Evolutionary conservation across 371 early-diverging fungal species (phyloP), one percentile per base, ranked within the genome.

Genomic region (Mortierella sp.): DNA sequence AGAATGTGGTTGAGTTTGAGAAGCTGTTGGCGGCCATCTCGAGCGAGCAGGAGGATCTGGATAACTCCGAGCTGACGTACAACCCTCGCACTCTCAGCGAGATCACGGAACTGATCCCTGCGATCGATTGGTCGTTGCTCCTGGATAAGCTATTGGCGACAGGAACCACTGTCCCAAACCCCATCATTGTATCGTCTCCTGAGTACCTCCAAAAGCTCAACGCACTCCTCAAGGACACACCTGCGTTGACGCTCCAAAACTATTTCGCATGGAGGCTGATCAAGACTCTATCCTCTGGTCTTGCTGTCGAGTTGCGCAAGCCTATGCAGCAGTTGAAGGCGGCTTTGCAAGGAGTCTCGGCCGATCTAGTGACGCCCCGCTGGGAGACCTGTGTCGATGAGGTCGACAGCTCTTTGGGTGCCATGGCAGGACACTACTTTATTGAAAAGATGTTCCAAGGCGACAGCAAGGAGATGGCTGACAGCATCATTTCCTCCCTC

Each of bases 1-100:
- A 88, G 38, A 81, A 88, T 14, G 84, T 91, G 54, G 89, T 94
- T 57, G 90, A 84, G 14, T 91, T 94, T 74, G 94, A 94, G 79
- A 89, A 74, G 8, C 68, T 84, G 31, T 60, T 94, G 57, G 94
- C 94, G 0, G 79, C 74, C 28, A 88, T 89, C 44, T 85, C 88
- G 6, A 75, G 72, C 47, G 72, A 76, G 26, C 88, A 87, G 8
- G 93, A 92, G 54, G 93, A 93, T 47, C 80, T 91, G 58, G 84
- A 88, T 19, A 93, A 94, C 81, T 90, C 92, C 19, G 88, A 89
- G 68, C 75, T 75, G 10, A 91, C 88, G 10, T 91, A 94, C 77
- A 94, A 93, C 74, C 91, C 92, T 10, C 81, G 86, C 34, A 80
- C 84, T 0, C 70, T 94, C 10, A 52, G 75, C n/a, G 76, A 90